Base-by-base conservation (phyloP, 2,329 filamentous ascomycete genomes). In the Drechslerella stenobrocha region DNA sequence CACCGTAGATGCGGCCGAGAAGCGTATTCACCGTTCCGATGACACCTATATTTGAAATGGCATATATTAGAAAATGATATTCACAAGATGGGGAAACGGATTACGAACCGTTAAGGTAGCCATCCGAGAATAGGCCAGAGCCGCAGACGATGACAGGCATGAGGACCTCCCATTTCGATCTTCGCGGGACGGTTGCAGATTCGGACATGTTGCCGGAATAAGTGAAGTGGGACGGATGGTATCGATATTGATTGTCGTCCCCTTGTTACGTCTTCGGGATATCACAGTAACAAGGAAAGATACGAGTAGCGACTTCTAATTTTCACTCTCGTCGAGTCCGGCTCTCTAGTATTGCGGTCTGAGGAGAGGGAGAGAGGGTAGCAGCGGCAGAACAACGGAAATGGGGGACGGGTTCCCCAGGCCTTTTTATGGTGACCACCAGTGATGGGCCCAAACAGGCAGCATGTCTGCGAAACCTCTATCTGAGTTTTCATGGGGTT, bases 21-120 rank as follows among this genome's bases (percentile, higher is more conserved):
- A 90, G 84, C 1, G 90, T 95, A 73, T 87, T 88, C 61, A 96
- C 90, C 2, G 87, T 88, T 3, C 91, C 90, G 72, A 96, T 96
- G 70, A 95, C 87, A 47, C 63, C 63, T 67, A 51, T 1, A 28
- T n/a, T n/a, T 35, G 13, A 30, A 58, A 42, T 20, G 11, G 20
- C n/a, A 13, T 28, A 15, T 42, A 35, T 58, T n/a, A n/a, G n/a
- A n/a, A n/a, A n/a, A n/a, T n/a, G n/a, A n/a, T n/a, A n/a, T n/a
- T n/a, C n/a, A n/a, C n/a, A n/a, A n/a, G n/a, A n/a, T n/a, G n/a
- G 56, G 28, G 30, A 20, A 2, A 20, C 11, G 24, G n/a, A 28
- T 74, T 78, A 73, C 78, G 90, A 88, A 74, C 89, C 90, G 77
- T 95, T 95, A 75, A 96, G 83, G 76, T 96, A 96, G 13, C 91